phyloP scores from a whole-genome alignment of 1,284 basidiomycete genomes.

The Phaffia rhodozyma region DNA sequence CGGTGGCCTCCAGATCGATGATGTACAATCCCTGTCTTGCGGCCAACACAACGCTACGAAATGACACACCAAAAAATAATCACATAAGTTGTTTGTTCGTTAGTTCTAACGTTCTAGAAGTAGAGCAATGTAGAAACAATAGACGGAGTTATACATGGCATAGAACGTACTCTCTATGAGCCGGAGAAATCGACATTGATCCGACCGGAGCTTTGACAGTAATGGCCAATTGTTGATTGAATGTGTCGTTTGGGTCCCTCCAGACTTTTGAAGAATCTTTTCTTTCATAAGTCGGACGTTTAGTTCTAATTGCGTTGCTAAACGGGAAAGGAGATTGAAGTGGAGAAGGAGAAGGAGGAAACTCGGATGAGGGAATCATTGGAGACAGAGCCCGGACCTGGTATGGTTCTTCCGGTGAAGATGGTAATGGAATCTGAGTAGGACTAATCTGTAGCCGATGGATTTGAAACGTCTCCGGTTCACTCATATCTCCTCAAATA shows the following conservation, averaged over 20 bases:
- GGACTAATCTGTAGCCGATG: no score
- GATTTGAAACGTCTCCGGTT: no score
- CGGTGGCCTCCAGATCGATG: constrained; percentile 78
- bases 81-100: not conserved
- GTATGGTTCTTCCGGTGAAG: not conserved
- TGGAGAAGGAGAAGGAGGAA: not conserved
- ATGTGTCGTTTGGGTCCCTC: constrained; percentile 10
- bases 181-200: constrained; percentile 38
- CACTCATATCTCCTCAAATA: no score
- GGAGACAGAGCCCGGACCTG: constrained; percentile 38
- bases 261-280: no score
- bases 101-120: constrained; percentile 42
- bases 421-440: not conserved
- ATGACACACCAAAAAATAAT: constrained; percentile 1
- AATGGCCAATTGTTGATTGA: constrained; percentile 6
- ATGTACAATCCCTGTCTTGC: constrained; percentile 91
- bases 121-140: constrained; percentile 44
- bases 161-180: constrained; percentile 27
- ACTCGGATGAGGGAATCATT: constrained; percentile 20
- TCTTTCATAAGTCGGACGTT: not conserved
- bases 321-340: not conserved
- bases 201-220: constrained; percentile 30
- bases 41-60: constrained; percentile 12
- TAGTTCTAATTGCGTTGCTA: no score
- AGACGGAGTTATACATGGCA: not conserved